Evolutionary conservation across 2,329 filamentous ascomycete species (phyloP), one percentile per base, ranked within the genome.

Genomic region (Pseudonectria foliicola): DNA sequence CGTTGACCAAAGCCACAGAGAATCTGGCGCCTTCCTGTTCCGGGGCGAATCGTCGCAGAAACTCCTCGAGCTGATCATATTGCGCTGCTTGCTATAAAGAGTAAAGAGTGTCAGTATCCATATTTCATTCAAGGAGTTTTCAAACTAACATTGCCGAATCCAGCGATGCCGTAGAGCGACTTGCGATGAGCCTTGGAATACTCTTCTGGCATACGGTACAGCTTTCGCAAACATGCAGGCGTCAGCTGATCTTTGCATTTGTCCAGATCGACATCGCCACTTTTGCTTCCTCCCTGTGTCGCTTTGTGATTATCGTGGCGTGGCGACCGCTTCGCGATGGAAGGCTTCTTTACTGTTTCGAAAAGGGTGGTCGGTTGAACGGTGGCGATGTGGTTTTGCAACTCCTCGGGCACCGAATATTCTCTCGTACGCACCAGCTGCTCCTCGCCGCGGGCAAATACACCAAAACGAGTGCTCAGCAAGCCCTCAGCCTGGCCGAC

Each of bases 81-180:
- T 72, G 67, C 7, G 70, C 71, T 26, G 71, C 68, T 57, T 77
- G 64, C 38, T 69, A 16, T 3, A 18, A 18, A 8, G 11, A 25
- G 28, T 69, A 16, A 3, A 18, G 16, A 8, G 11, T 25, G 28
- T 52, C 10, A 53, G 40, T 31, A 6, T 18, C 8, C 13, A 13
- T 4, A 16, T 3, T 8, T 7, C 11, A 8, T 6, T 10, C 6
- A 4, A 11, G 5, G 12, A 3, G 4, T 29, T 3, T 3, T 12
- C 3, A 16, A 2, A 42, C 51, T 44, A 46, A 63, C 64, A 25
- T 60, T 54, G 1, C 60, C 45, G 40, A 70, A 73, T 4, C 66
- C 68, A 13, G 47, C 46, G 13, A 86, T 77, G n/a, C 80, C 82
- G 33, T 80, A 74, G 38, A 70, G 73, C 37, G 81, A 80, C 1